Evolutionary conservation across 164 flowering plant genomes (phyloP).

Genomic region (Vitis riparia): DNA sequence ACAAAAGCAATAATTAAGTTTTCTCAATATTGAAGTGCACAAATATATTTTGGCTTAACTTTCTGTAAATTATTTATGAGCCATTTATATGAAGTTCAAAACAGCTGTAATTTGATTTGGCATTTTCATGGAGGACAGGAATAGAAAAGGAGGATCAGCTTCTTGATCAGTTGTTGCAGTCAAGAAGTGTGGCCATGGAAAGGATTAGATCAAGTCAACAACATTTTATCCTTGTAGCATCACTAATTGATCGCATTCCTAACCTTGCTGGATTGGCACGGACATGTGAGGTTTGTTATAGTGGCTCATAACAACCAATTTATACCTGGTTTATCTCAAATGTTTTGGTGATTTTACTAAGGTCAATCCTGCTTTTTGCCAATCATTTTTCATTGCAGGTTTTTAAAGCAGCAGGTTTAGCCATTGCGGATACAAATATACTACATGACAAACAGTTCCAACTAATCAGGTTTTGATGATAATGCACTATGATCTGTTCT

Average conservation of each 20-base stretch:
- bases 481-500: neutral
- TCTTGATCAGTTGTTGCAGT: constrained; percentile 55
- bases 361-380: constrained; percentile 5
- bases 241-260: constrained; percentile 94
- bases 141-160: constrained; percentile 86
- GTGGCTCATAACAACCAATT: neutral
- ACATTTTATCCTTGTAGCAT: constrained; percentile 76
- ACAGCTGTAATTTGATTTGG: neutral
- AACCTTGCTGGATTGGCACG: constrained; percentile 97
- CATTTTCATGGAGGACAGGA: constrained; percentile 33
- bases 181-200: constrained; percentile 55
- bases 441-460: constrained; percentile 92
- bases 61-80: neutral
- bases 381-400: constrained; percentile 45
- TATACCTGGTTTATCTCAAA: neutral
- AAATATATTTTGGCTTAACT: neutral
- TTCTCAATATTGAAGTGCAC: neutral
- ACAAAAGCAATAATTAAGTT: neutral
- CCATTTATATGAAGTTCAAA: neutral
- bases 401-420: constrained; percentile 78
- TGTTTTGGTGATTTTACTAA: constrained; percentile 1
- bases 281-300: constrained; percentile 79
- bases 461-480: constrained; percentile 70
- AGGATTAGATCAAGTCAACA: constrained; percentile 62
- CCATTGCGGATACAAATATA: constrained; percentile 66